These are phyloP conservation scores for Pleurotus giganteus DNA, from an alignment of 768 basidiomycete genomes.

Conservation along the genomic window DNA sequence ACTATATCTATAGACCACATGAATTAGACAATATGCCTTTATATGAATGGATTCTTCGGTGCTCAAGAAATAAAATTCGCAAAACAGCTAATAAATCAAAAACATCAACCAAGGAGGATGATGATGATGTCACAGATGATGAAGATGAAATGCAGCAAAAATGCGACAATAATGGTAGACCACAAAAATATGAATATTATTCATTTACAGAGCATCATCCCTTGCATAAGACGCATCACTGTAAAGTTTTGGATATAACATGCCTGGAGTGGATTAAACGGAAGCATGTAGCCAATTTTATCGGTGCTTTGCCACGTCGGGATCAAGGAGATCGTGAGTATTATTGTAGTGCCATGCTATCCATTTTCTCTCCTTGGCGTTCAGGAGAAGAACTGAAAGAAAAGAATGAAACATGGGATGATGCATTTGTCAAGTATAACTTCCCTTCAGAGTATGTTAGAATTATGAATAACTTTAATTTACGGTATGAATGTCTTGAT, in stretches of 20 bases:
- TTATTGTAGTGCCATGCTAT: slow-evolving; percentile 30
- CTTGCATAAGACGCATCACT: slow-evolving; percentile 11
- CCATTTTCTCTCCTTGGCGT: slow-evolving; percentile 32
- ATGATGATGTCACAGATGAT: background rate
- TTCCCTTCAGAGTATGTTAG: slow-evolving; percentile 13
- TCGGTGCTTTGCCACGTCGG: slow-evolving; percentile 24
- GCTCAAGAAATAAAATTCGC: background rate
- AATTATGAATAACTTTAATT: slow-evolving; percentile 23
- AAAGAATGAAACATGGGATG: slow-evolving; percentile 18
- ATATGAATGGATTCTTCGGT: slow-evolving; percentile 17
- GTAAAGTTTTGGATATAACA: background rate
- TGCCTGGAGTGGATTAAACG: background rate
- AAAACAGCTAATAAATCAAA: background rate
- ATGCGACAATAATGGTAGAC: background rate
- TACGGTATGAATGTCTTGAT: slow-evolving; percentile 26
- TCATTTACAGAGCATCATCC: slow-evolving; percentile 12
- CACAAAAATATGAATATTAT: background rate
- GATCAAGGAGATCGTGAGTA: slow-evolving; percentile 30
- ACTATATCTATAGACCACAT: slow-evolving; percentile 14
- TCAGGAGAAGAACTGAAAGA: slow-evolving; percentile 24
- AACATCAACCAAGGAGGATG: no score
- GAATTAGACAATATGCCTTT: slow-evolving; percentile 12
- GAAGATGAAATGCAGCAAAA: background rate
- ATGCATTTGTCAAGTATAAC: slow-evolving; percentile 13
- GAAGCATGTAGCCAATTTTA: slow-evolving; percentile 25